phyloP scores from a whole-genome alignment of 306 rosid species.

The Arachis stenosperma region DNA sequence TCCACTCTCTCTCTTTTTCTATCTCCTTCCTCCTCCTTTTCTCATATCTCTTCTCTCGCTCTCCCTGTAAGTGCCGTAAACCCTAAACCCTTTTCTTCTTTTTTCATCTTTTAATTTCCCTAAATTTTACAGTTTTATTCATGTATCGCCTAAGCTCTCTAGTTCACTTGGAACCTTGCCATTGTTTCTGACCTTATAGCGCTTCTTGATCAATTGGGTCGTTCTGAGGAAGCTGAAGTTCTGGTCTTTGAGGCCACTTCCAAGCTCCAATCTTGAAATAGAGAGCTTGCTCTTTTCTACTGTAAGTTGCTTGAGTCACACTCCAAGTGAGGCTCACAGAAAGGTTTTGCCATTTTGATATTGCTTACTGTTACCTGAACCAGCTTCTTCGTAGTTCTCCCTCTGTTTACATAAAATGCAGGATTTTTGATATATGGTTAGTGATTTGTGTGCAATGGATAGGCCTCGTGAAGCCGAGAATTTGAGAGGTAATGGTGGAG shows the following conservation, averaged over 20 bases:
- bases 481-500: slow-evolving; percentile 48
- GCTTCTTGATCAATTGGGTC: slow-evolving; percentile 61
- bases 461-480: slow-evolving; percentile 65
- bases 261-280: slow-evolving; percentile 40
- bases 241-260: slow-evolving; percentile 56
- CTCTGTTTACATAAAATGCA: slow-evolving; percentile 58
- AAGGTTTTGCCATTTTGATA: slow-evolving; percentile 50
- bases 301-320: too few species aligned
- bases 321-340: slow-evolving; percentile 46
- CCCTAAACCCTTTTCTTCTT: background rate
- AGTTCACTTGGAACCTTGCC: slow-evolving; percentile 76
- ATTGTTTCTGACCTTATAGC: slow-evolving; percentile 67
- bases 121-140: slow-evolving; percentile 58
- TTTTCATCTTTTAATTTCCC: background rate
- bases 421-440: slow-evolving; percentile 66
- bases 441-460: slow-evolving; percentile 68
- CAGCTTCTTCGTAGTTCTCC: slow-evolving; percentile 52
- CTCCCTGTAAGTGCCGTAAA: slow-evolving; percentile 50
- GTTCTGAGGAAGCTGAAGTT: slow-evolving; percentile 40
- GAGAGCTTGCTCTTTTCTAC: too few species aligned
- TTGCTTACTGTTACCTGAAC: slow-evolving; percentile 45
- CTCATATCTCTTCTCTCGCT: slow-evolving; percentile 64
- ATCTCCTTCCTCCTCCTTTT: slow-evolving; percentile 55
- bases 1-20: slow-evolving; percentile 63
- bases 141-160: slow-evolving; percentile 57